phyloP scores from a whole-genome alignment of 2,329 filamentous ascomycete genomes.

The Botrytis squamosa region DNA sequence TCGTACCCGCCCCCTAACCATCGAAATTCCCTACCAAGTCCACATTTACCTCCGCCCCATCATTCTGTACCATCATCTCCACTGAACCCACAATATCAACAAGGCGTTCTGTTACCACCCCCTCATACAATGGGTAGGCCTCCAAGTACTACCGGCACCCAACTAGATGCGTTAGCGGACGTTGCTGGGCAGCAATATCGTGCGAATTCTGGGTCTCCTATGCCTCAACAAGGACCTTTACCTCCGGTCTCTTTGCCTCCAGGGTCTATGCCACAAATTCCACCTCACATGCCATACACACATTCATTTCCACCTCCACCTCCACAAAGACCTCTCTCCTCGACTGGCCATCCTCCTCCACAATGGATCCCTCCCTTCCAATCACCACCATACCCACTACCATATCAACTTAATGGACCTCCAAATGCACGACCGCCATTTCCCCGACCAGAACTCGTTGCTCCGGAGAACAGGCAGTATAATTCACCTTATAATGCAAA shows the following conservation, averaged over 20 bases:
- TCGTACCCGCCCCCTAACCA: constrained; percentile 25
- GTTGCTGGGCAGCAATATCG: constrained; percentile 39
- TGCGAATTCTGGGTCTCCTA: constrained; percentile 33
- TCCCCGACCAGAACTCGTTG: constrained; percentile 27
- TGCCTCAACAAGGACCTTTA: constrained; percentile 31
- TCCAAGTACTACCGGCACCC: constrained; percentile 31
- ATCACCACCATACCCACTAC: constrained; percentile 25
- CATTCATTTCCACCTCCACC: constrained; percentile 31
- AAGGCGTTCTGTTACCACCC: constrained; percentile 33
- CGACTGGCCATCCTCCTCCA: constrained; percentile 30
- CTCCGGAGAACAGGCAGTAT: constrained; percentile 36
- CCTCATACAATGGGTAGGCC: constrained; percentile 28
- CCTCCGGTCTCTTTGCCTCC: constrained; percentile 13
- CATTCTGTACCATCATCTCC: constrained; percentile 38
- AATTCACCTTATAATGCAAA: constrained; percentile 39
- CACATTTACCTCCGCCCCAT: constrained; percentile 35
- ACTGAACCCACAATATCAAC: constrained; percentile 29
- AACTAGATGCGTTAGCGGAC: constrained; percentile 37
- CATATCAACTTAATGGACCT: constrained; percentile 27
- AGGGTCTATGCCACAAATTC: constrained; percentile 10
- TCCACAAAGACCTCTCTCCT: constrained; percentile 29
- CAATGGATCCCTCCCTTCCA: constrained; percentile 28
- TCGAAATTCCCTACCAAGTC: constrained; percentile 33
- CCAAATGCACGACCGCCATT: constrained; percentile 31
- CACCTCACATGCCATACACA: constrained; percentile 23